Evolutionary conservation across 2,329 filamentous ascomycete genomes (phyloP), one percentile per base, ranked within the genome.

Genomic region (Hypoxylon sp.): DNA sequence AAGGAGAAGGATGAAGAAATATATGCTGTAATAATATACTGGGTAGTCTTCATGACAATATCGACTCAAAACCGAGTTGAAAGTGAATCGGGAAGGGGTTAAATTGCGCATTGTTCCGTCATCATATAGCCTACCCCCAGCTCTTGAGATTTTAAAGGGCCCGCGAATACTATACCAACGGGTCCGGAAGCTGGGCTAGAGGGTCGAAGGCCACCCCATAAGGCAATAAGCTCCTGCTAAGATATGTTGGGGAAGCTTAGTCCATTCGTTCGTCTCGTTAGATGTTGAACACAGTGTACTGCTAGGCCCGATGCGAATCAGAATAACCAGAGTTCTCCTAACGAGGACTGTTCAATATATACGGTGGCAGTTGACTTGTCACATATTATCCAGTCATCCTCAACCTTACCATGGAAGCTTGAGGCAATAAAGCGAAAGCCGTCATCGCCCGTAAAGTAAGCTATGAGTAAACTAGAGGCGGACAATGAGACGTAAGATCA

Each of bases 111-210:
- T 32, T 20, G 4, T 32, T 42, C 18, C 9, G 18, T 20, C 30
- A 42, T 30, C 14, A 5, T 16, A 4, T 16, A 20, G 38, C 30
- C 14, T 40, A 26, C 16, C 36, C 16, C 36, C 24, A 9, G 44
- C n/a, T 50, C 20, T 46, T 42, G 30, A 46, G 28, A 50, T 40
- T 16, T 50, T 24, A 24, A 45, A 38, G 36, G 54, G 33, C 16
- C 54, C 38, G 22, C 36, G 36, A 24, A 46, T 51, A 42, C 12
- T 8, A 42, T 59, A 59, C 63, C 63, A 45, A 63, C 24, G 11
- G 16, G 16, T 20, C 30, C 60, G 60, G 14, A 60, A 60, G 60
- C 64, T 67, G 61, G 53, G 26, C 54, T 7, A 57, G 49, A 49
- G 52, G 52, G 4, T 30, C 32, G n/a, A n/a, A 16, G 18, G 44